Evolutionary conservation across 352 stramenopile genomes (phyloP).

Genomic region (Aphanomyces astaci): DNA sequence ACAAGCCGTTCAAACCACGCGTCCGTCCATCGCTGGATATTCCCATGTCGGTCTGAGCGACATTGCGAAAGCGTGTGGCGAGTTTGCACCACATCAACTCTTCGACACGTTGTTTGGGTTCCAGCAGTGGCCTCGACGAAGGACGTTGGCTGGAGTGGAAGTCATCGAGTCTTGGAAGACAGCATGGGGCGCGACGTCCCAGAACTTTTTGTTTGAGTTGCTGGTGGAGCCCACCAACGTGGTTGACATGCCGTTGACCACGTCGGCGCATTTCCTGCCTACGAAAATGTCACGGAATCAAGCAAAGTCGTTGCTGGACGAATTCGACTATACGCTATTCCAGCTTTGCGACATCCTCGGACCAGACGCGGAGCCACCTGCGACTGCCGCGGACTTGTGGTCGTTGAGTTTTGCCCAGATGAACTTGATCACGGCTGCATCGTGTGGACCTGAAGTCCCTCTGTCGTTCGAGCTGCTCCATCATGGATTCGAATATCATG

Average conservation of each 20-base stretch:
- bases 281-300: neutral
- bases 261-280: neutral
- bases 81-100: neutral
- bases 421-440: neutral
- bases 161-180: neutral
- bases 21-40: neutral
- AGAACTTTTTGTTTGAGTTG: neutral
- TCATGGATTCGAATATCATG: neutral
- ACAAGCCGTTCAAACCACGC: neutral
- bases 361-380: neutral
- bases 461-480: neutral
- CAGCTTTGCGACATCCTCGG: neutral
- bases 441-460: neutral
- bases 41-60: neutral
- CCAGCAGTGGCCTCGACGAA: neutral
- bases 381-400: neutral
- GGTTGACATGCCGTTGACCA: neutral
- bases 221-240: neutral
- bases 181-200: neutral
- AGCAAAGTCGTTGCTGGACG: neutral
- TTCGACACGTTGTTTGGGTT: conserved; percentile 4
- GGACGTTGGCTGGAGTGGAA: neutral
- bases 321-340: neutral
- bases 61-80: neutral
- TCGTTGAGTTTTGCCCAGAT: neutral